Evolutionary conservation across 345 rosid genomes (phyloP).

Genomic region (Triadica sebifera): DNA sequence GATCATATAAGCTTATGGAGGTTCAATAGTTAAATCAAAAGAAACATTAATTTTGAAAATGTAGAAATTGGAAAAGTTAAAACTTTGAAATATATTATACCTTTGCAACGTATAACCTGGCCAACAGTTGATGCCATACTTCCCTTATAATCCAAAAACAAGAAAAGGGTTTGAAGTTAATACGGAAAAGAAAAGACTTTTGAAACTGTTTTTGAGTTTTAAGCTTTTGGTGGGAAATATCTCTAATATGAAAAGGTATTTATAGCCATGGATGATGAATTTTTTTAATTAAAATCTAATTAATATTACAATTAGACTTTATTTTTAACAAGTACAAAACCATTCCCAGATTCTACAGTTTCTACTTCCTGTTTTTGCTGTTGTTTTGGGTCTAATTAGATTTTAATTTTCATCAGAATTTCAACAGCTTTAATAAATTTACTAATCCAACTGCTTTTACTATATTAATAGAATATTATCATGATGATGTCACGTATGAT

Average conservation of each 20-base stretch:
- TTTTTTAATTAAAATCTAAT: not conserved
- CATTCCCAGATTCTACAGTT: not conserved
- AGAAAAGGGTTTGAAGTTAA: not conserved
- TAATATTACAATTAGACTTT: too few species aligned
- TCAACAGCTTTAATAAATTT: too few species aligned
- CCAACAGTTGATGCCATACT: not conserved
- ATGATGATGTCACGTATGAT: too few species aligned
- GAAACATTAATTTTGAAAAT: not conserved
- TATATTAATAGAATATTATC: too few species aligned
- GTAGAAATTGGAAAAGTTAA: not conserved
- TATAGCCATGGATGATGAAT: not conserved
- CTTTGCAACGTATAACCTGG: not conserved
- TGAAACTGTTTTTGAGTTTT: not conserved
- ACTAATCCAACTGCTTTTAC: too few species aligned
- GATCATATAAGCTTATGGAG: too few species aligned
- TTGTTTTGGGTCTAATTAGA: too few species aligned
- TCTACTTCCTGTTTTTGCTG: too few species aligned
- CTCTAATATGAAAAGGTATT: not conserved
- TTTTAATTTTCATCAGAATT: too few species aligned
- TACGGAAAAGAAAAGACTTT: not conserved
- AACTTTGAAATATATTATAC: not conserved
- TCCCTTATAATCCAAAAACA: not conserved
- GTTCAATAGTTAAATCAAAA: too few species aligned
- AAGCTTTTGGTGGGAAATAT: not conserved
- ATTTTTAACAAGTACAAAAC: not conserved